Base-by-base conservation (phyloP, 306 rosid species). In the Quercus rubra region DNA sequence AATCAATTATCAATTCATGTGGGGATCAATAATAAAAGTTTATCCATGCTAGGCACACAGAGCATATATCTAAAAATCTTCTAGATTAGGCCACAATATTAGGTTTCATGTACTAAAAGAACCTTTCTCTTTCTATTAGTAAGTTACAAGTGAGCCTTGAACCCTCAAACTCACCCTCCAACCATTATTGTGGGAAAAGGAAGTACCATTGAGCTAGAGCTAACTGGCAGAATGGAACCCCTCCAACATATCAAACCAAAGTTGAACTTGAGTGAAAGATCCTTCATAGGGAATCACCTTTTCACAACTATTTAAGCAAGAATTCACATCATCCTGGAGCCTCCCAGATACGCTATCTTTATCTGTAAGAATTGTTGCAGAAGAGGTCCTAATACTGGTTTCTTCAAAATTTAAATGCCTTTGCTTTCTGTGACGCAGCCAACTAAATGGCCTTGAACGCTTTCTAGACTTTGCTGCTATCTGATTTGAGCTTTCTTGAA, bases 381-480 rank as follows among this genome's bases (percentile, higher is more conserved):
- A 77, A 81, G 28, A 56, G 43, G 28, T 73, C 72, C 64, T 71
- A 20, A 43, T 57, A 70, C 71, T 57, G 33, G 55, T 76, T 59
- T 76, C 92, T 70, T 84, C 86, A 77, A 18, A 11, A 23, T 66
- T 71, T 79, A 85, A 79, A 30, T 57, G 89, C 74, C 83, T 91
- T 79, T 67, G 84, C 75, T 83, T 86, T 87, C 83, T 87, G 69
- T 14, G 76, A 46, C 97, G 91, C 80, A 90, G 96, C 97, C 93
- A 92, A 28, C 89, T 69, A 84, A 81, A 90, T 43, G 91, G 95
- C 85, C 98, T 91, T 66, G 84, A 70, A 51, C 82, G 89, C 88
- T 92, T 94, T 76, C 86, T 74, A 46, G 64, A 83, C 77, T 15
- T 78, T 78, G 82, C 73, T 58, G 79, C 35, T 73, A 70, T 55